Conservation (phyloP, 2,329 filamentous ascomycete species). For the Fusarium xylarioides region DNA sequence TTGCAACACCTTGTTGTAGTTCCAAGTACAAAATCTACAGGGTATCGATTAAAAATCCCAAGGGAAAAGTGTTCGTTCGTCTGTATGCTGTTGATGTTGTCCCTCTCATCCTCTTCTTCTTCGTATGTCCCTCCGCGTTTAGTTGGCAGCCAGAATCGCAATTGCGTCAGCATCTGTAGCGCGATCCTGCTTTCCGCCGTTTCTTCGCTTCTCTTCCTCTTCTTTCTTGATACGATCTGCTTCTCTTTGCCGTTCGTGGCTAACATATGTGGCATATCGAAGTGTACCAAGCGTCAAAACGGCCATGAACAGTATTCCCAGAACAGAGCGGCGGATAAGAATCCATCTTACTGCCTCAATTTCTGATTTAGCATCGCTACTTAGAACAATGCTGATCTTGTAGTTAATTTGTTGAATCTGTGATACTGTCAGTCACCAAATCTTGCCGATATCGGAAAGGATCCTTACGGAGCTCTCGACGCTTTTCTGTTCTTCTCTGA, state of each 20-base stretch:
- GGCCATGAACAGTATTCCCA: constrained; percentile 73
- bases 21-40: constrained; percentile 39
- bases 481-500: constrained; percentile 84
- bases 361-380: constrained; percentile 89
- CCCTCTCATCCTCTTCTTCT: background rate
- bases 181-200: constrained; percentile 57
- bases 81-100: constrained; percentile 4
- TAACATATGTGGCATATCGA: constrained; percentile 67
- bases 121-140: constrained; percentile 12
- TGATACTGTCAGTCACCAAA: constrained; percentile 11
- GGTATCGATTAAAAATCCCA: constrained; percentile 40
- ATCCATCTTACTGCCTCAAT: constrained; percentile 94
- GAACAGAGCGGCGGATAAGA: constrained; percentile 69
- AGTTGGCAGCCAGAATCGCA: constrained; percentile 67
- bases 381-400: constrained; percentile 90
- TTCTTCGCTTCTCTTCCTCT: constrained; percentile 54
- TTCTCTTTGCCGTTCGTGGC: constrained; percentile 60
- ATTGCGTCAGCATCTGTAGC: constrained; percentile 61
- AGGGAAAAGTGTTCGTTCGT: constrained; percentile 26
- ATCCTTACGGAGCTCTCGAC: constrained; percentile 78
- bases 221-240: constrained; percentile 54
- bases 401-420: constrained; percentile 95
- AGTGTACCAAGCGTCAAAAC: constrained; percentile 67
- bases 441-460: background rate
- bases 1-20: constrained; percentile 5